Evolutionary conservation across 2,329 filamentous ascomycete genomes (phyloP), one percentile per base, ranked within the genome.

Genomic region (Penicillium sp.): DNA sequence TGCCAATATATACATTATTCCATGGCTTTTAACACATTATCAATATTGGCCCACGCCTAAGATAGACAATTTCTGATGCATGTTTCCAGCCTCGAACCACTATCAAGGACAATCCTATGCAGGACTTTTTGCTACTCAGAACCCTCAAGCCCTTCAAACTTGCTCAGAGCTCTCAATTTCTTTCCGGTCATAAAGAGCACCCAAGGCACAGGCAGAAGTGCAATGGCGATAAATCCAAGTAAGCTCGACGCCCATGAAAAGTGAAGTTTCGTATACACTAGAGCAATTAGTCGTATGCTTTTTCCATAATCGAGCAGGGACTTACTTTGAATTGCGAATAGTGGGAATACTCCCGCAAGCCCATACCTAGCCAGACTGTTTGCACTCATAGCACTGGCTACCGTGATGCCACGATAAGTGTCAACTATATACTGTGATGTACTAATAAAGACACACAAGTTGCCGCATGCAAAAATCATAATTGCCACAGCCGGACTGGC

Each of bases 201-300:
- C 65, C 74, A 78, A 1, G 78, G 78, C 50, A 79, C 72, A 1
- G 74, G 73, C 37, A 78, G 72, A 54, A 82, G 57, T 22, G 71
- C 65, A 21, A 76, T 68, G 4, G 76, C 73, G 59, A 82, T 71
- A 19, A 81, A 79, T 0, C 81, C 88, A 10, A 88, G 82, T 4
- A 90, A 81, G 60, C 79, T 85, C 8, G 81, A 80, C 0, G 84
- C 88, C 35, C 85, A 87, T 0, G 81, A 82, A 19, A 87, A 80
- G 0, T 87, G 87, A 8, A 91, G 71, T 27, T 82, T 83, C 47
- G 83, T 78, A 67, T 86, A 89, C 76, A 90, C 68, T 57, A 49
- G 27, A 33, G 14, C 31, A 6, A 33, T 52, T 39, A 54, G 27
- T 2, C 13, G 11, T 11, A 9, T 35, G 7, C 6, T 13, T 8